A percentile compares a stretch with the other conserved stretches of the same genome.
Evolutionary conservation across 768 basidiomycete genomes (phyloP).

Genomic region (Dentipellis fragilis): DNA sequence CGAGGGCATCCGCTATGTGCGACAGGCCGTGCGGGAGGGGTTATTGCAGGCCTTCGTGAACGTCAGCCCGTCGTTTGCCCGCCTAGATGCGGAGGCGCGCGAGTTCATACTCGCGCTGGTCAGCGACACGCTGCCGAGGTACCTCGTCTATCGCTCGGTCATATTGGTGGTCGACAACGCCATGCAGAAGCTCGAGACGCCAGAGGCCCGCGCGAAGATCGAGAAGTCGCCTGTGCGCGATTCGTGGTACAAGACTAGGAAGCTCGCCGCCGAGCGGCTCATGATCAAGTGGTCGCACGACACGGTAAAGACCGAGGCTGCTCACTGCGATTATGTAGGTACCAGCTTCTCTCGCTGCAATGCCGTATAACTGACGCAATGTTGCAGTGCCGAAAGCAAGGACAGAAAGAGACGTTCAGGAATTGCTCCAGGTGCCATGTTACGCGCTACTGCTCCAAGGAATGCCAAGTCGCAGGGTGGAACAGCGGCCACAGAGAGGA

Average conservation of each 20-base stretch:
- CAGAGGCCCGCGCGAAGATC: conserved; percentile 13
- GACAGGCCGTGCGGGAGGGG: conserved; percentile 23
- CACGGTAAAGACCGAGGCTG: conserved; percentile 21
- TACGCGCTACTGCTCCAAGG: conserved; percentile 30
- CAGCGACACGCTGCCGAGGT: conserved; percentile 21
- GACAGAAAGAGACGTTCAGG: conserved; percentile 24
- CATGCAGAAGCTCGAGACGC: conserved; percentile 17
- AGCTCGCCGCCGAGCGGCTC: conserved; percentile 20
- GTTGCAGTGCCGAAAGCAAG: conserved; percentile 26
- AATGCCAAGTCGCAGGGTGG: conserved; percentile 27
- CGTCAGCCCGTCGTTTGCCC: conserved; percentile 19
- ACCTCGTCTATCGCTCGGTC: conserved; percentile 30
- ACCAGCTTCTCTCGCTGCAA: no score
- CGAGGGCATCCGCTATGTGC: conserved; percentile 29
- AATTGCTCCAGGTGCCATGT: conserved; percentile 25
- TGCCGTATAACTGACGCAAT: no score
- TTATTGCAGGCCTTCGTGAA: conserved; percentile 22
- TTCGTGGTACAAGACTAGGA: conserved; percentile 19
- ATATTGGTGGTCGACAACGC: conserved; percentile 21
- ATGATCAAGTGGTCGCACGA: conserved; percentile 17
- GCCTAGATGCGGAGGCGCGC: conserved; percentile 21
- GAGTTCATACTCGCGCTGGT: conserved; percentile 21
- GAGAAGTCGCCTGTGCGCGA: conserved; percentile 16
- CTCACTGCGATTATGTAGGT: conserved; percentile 25
- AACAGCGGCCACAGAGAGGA: conserved; percentile 27